Conservation (phyloP, 2,329 filamentous ascomycete species). For the Zymoseptoria brevis region DNA sequence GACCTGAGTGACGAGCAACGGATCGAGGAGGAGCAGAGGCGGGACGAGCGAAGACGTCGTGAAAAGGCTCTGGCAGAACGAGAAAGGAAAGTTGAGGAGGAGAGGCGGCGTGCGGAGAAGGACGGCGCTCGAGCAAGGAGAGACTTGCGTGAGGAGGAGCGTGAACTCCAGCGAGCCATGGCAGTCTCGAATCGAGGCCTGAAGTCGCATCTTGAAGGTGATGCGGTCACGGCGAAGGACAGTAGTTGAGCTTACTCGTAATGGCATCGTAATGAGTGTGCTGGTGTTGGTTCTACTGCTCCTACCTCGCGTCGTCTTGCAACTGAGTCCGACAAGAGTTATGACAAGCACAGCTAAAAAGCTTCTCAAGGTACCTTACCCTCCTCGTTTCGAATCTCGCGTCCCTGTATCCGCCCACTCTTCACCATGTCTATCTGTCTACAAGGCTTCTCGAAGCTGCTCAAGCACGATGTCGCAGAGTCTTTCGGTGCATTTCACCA, state of each 20-base stretch:
- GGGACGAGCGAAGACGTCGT: conserved; percentile 15
- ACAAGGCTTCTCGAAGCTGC: not conserved
- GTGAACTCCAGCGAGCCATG: conserved; percentile 16
- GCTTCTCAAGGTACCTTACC: too few relatives aligned
- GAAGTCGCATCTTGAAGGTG: not conserved
- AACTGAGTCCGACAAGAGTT: not conserved
- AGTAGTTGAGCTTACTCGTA: not conserved
- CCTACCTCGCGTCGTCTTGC: not conserved
- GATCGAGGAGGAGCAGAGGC: conserved; percentile 25
- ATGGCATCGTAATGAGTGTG: too few relatives aligned
- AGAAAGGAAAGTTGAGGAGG: conserved; percentile 18
- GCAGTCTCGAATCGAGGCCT: conserved; percentile 8
- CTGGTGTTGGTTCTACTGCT: not conserved
- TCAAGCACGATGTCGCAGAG: not conserved
- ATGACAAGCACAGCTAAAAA: not conserved
- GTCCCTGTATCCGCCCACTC: not conserved
- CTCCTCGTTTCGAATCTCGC: too few relatives aligned
- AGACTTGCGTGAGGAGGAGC: conserved; percentile 16
- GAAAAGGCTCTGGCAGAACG: conserved; percentile 17
- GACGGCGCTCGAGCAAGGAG: conserved; percentile 13
- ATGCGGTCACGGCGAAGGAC: not conserved
- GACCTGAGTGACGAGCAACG: conserved; percentile 46
- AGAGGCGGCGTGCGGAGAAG: conserved; percentile 11
- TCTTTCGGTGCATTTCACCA: not conserved
- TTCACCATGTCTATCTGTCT: not conserved